Evolutionary conservation across 2,329 filamentous ascomycete genomes (phyloP), one percentile per base, ranked within the genome.

Genomic region (Sporothrix euskadiensis): DNA sequence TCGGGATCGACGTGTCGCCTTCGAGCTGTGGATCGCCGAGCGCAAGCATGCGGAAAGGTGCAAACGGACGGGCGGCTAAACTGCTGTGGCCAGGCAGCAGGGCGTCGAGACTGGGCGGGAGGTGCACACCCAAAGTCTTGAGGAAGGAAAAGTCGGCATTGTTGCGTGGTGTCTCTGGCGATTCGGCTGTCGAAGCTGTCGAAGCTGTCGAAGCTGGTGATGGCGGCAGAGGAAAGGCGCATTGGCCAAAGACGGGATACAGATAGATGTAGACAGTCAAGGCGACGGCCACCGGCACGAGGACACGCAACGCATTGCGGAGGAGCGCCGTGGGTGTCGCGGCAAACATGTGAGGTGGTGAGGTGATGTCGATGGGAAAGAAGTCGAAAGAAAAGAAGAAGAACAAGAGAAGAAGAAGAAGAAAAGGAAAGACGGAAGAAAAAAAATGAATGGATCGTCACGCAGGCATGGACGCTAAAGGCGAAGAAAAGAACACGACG

Each of bases 11-110:
- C 1, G 92, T 94, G 80, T 97, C 93, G 78, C 95, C 95, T 83
- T 98, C 95, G 71, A 98, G 88, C 81, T 98, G 95, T 5, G 95
- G 95, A 81, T 98, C 95, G 75, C 92, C 95, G 30, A 98, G 88
- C 0, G 94, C 90, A 16, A 98, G 90, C 3, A 98, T 88, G 73
- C 95, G 89, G 79, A 98, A 97, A 0, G 94, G 93, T 3, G 94
- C 93, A 44, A 80, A 76, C 72, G 76, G 78, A 61, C 74, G 78
- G 77, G 76, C 73, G 9, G 66, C 77, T 12, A 59, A 4, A 69
- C 73, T 78, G 74, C 73, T 76, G 61, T 75, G 77, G 74, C 65
- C 65, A 10, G 66, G 44, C 8, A 71, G 49, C 59, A 74, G 69
- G 41, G 41, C 26, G 14, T n/a, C 54, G 6, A 68, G 30, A n/a